phyloP scores from a whole-genome alignment of 176 grass and related monocot species.

The Lolium rigidum region DNA sequence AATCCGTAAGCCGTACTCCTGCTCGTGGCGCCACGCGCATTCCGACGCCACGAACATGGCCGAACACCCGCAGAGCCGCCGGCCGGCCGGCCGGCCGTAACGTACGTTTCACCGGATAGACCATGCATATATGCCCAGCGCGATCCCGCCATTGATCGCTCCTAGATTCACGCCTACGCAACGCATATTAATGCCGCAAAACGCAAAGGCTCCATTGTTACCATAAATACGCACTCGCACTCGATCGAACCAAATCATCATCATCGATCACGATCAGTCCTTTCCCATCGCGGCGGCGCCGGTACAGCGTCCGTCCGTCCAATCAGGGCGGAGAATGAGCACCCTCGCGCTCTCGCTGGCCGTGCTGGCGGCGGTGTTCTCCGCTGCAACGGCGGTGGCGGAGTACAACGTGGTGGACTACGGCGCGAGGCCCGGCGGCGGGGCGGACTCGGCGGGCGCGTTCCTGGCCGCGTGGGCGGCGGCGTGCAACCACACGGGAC shows the following conservation, averaged over 20 bases:
- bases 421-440: constrained; percentile 50
- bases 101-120: not conserved
- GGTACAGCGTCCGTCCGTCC: not conserved
- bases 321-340: not conserved
- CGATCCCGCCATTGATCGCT: not conserved
- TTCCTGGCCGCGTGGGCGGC: constrained; percentile 57
- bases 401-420: constrained; percentile 62
- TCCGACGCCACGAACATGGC: constrained; percentile 9
- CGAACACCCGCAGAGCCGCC: not conserved
- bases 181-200: not conserved
- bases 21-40: not conserved
- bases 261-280: not conserved
- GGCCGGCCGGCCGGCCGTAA: not conserved
- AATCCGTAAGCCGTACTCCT: not conserved
- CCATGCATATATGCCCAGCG: too few relatives aligned
- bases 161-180: constrained; percentile 8
- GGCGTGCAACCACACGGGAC: constrained; percentile 28
- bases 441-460: constrained; percentile 39
- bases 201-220: not conserved
- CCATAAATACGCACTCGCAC: not conserved
- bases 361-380: not conserved
- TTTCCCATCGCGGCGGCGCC: not conserved
- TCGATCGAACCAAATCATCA: not conserved
- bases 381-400: not conserved
- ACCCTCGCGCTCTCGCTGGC: not conserved